Percentiles rank a stretch among this genome's conserved stretches.
Evolutionary conservation across 768 basidiomycete genomes (phyloP).

Genomic region (Pleurotus cornucopiae): DNA sequence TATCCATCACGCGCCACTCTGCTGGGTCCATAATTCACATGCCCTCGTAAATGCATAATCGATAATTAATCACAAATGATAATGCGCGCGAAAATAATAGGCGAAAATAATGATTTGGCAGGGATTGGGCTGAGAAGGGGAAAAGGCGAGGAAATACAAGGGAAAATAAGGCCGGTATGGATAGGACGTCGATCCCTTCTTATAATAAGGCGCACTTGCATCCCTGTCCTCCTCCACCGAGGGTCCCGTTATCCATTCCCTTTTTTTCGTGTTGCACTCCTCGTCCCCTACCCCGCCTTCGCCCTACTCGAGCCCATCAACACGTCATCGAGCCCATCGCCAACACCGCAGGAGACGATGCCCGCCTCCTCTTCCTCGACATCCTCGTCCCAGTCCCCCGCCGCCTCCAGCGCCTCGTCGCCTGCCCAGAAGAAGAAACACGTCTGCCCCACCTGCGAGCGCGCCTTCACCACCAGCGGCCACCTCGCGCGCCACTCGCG

Average conservation of each 20-base stretch:
- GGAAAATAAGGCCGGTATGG: no score
- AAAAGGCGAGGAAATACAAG: no score
- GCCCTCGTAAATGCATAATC: neutral
- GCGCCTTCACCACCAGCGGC: constrained; percentile 84
- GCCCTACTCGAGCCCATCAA: neutral
- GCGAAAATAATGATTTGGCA: neutral
- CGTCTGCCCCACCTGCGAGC: constrained; percentile 67
- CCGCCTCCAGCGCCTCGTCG: constrained; percentile 20
- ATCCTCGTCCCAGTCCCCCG: constrained; percentile 24
- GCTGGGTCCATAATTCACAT: neutral
- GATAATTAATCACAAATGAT: neutral
- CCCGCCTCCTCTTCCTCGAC: constrained; percentile 19
- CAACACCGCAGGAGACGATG: neutral
- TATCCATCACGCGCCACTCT: neutral
- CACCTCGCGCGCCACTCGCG: constrained; percentile 86
- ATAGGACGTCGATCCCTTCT: no score
- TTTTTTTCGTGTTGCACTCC: no score
- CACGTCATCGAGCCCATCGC: neutral
- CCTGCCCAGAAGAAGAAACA: constrained; percentile 46
- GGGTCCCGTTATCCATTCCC: no score
- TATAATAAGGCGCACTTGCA: no score
- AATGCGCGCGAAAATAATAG: neutral
- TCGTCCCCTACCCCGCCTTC: neutral
- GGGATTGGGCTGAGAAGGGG: no score
- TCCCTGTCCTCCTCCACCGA: no score